These are phyloP conservation scores for Mallotus nudiflorus DNA, from an alignment of 345 rosid species.

Conservation along the genomic window DNA sequence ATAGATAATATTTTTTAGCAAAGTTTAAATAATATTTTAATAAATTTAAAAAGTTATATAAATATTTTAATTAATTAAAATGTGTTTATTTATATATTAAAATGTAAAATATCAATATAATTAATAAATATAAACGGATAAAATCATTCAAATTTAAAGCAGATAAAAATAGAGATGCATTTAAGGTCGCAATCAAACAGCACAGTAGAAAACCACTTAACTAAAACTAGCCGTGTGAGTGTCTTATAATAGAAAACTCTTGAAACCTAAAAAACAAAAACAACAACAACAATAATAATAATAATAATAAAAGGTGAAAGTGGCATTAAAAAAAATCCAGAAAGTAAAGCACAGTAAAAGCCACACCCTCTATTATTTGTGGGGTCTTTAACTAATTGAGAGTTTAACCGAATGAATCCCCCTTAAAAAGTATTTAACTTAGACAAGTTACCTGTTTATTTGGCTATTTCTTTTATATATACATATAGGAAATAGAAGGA, in stretches of 20 bases:
- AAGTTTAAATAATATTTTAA: too few relatives aligned
- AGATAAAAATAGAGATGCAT: constrained; percentile 1
- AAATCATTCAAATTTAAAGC: too few relatives aligned
- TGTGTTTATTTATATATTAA: too few relatives aligned
- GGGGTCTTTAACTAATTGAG: constrained; percentile 13
- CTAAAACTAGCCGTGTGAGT: background rate
- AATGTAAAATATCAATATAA: too few relatives aligned
- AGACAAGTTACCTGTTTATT: background rate
- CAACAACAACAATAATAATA: too few relatives aligned
- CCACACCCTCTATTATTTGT: background rate
- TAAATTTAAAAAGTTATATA: too few relatives aligned
- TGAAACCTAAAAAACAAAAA: background rate
- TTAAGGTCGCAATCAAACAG: constrained; percentile 14
- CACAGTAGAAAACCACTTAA: background rate
- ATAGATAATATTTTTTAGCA: too few relatives aligned
- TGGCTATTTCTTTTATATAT: constrained; percentile 54
- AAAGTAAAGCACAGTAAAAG: background rate
- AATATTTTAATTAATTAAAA: too few relatives aligned
- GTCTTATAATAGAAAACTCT: background rate
- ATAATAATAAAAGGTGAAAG: too few relatives aligned
- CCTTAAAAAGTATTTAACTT: background rate
- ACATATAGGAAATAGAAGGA: too few relatives aligned
- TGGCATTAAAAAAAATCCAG: background rate
- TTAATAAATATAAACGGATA: too few relatives aligned
- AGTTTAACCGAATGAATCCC: constrained; percentile 10